Conservation (phyloP, 1,284 basidiomycete species). For the Tilletiaria anomala region DNA sequence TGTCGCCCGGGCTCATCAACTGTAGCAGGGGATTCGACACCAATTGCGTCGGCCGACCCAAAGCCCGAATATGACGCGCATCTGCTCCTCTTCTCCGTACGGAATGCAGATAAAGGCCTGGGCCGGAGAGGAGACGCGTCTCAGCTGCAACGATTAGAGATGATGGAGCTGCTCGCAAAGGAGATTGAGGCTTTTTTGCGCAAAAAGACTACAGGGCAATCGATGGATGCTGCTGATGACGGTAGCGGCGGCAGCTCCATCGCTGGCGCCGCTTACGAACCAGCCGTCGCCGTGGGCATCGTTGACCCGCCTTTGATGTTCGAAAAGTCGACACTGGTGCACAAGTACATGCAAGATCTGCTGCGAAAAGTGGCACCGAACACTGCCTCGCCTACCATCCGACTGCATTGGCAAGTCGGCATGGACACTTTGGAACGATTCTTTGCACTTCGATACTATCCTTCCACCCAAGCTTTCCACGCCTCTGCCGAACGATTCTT, state of each 20-base stretch:
- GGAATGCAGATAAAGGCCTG: slow-evolving; percentile 70
- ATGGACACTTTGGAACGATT: slow-evolving; percentile 77
- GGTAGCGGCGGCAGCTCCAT: no score
- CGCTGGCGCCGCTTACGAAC: not conserved
- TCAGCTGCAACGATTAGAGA: slow-evolving; percentile 27
- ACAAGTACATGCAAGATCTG: slow-evolving; percentile 44
- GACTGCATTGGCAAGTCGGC: slow-evolving; percentile 59
- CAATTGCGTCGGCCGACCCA: no score
- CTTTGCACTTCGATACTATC: slow-evolving; percentile 66
- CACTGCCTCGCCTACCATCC: not conserved
- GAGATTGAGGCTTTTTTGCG: slow-evolving; percentile 11
- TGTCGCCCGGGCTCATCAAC: no score
- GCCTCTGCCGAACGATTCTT: slow-evolving; percentile 52
- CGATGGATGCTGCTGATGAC: no score
- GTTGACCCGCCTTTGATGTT: slow-evolving; percentile 79
- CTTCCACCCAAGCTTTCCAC: slow-evolving; percentile 46
- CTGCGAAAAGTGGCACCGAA: not conserved
- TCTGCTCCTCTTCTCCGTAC: slow-evolving; percentile 67
- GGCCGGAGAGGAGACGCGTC: slow-evolving; percentile 52
- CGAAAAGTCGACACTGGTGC: slow-evolving; percentile 54
- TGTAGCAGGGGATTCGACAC: no score
- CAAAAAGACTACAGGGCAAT: no score
- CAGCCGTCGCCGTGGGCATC: slow-evolving; percentile 63
- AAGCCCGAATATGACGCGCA: slow-evolving; percentile 52
- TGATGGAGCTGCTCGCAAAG: slow-evolving; percentile 37